A percentile compares a stretch with the other conserved stretches of the same genome.
phyloP scores from a whole-genome alignment of 768 basidiomycete genomes.

The Filobasidium wieringae region DNA sequence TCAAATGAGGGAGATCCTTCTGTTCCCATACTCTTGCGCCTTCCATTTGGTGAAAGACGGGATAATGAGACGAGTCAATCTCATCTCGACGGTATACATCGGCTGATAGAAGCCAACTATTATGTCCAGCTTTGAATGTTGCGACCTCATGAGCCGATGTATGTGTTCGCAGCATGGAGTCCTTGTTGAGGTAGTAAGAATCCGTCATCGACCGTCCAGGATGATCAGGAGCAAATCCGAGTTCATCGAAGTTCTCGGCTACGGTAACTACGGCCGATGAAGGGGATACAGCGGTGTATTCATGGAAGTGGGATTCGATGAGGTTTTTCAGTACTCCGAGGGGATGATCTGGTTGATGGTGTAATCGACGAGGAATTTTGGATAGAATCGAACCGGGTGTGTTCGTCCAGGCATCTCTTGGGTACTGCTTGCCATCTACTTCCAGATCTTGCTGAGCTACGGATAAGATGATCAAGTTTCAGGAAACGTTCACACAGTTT shows the following conservation, averaged over 20 bases:
- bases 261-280: slow-evolving; percentile 83
- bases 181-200: slow-evolving; percentile 87
- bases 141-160: slow-evolving; percentile 98
- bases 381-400: slow-evolving; percentile 71
- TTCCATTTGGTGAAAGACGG: slow-evolving; percentile 97
- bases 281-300: slow-evolving; percentile 58
- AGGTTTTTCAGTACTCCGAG: slow-evolving; percentile 69
- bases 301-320: slow-evolving; percentile 69
- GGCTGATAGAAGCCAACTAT: slow-evolving; percentile 80
- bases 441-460: neutral
- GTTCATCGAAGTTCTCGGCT: slow-evolving; percentile 82
- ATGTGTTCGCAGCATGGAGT: slow-evolving; percentile 88
- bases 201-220: slow-evolving; percentile 82
- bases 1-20: slow-evolving; percentile 45
- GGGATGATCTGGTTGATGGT: slow-evolving; percentile 67
- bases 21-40: slow-evolving; percentile 65
- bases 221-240: slow-evolving; percentile 86
- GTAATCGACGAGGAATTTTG: slow-evolving; percentile 64
- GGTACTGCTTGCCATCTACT: slow-evolving; percentile 44
- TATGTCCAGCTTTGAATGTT: slow-evolving; percentile 59
- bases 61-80: slow-evolving; percentile 92
- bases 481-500: too few species aligned
- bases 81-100: slow-evolving; percentile 98
- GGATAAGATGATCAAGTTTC: too few species aligned
- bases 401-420: slow-evolving; percentile 70